These are phyloP conservation scores for Pestalotiopsis sp. DNA, from an alignment of 2,329 filamentous ascomycete species.

Conservation along the genomic window DNA sequence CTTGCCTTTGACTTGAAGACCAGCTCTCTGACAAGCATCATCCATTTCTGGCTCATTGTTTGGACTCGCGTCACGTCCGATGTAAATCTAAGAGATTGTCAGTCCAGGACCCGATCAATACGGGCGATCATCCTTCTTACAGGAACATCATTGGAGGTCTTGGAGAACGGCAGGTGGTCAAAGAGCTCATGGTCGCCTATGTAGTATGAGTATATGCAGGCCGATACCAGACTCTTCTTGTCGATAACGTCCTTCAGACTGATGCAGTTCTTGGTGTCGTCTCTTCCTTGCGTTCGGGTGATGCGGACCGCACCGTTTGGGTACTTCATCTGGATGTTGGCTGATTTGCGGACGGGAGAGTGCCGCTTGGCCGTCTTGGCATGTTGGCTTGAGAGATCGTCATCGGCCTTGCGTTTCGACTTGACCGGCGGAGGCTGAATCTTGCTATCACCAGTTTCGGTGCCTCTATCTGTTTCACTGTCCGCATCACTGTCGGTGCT, in stretches of 20 bases:
- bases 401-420: neutral
- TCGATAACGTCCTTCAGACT: slow-evolving; percentile 23
- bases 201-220: slow-evolving; percentile 25
- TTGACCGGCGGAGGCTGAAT: neutral
- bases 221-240: slow-evolving; percentile 21
- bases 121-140: slow-evolving; percentile 11
- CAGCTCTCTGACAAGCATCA: slow-evolving; percentile 12
- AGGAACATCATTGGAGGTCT: slow-evolving; percentile 17
- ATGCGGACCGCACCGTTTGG: slow-evolving; percentile 25
- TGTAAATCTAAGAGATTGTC: neutral
- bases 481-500: neutral
- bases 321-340: slow-evolving; percentile 16
- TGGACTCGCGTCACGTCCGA: neutral
- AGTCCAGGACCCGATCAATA: neutral
- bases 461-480: neutral
- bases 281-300: slow-evolving; percentile 25
- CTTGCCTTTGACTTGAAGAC: slow-evolving; percentile 18
- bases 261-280: slow-evolving; percentile 23
- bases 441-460: neutral
- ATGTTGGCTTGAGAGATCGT: neutral
- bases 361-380: neutral
- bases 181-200: slow-evolving; percentile 24
- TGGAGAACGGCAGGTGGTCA: slow-evolving; percentile 18
- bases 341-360: too few relatives aligned
- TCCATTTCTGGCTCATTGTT: neutral